Conservation (phyloP, 371 early-diverging fungal species). For the Chytridium lagenaria region DNA sequence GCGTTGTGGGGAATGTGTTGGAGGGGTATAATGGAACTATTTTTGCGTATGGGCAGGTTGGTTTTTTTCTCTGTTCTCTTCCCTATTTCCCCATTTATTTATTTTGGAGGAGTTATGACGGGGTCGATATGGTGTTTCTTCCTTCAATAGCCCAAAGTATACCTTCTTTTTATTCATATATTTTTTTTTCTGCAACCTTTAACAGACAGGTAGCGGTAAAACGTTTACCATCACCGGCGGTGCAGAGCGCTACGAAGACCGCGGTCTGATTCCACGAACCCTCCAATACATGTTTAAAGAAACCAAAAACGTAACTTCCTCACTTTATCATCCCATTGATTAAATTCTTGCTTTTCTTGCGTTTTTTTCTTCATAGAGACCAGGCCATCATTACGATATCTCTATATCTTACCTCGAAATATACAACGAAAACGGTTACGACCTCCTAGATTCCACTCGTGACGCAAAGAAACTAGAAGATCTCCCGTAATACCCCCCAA, state of each 20-base stretch:
- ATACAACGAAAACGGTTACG: constrained; percentile 74
- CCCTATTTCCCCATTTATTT: not conserved
- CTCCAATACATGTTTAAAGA: constrained; percentile 62
- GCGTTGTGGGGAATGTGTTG: constrained; percentile 60
- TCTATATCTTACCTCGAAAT: constrained; percentile 71
- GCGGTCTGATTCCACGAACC: constrained; percentile 65
- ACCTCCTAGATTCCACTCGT: constrained; percentile 60
- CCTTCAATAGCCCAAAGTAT: not conserved
- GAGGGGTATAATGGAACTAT: constrained; percentile 76
- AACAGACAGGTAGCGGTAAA: constrained; percentile 79
- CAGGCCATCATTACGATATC: constrained; percentile 46
- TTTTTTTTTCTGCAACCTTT: no score
- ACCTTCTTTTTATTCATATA: no score
- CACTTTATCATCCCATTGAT: not conserved
- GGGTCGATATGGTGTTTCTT: not conserved
- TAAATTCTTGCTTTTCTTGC: not conserved
- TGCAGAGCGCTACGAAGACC: constrained; percentile 59
- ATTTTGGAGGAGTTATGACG: not conserved
- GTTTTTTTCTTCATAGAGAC: not conserved
- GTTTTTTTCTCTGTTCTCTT: not conserved
- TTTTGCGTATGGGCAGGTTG: constrained; percentile 68
- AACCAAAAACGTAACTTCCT: constrained; percentile 43
- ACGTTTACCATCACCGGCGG: constrained; percentile 78
- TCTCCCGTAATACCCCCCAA: constrained; percentile 53
- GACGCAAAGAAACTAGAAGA: constrained; percentile 66